Base-by-base conservation (phyloP, 768 basidiomycete genomes). In the Kwoniella dejecticola region DNA sequence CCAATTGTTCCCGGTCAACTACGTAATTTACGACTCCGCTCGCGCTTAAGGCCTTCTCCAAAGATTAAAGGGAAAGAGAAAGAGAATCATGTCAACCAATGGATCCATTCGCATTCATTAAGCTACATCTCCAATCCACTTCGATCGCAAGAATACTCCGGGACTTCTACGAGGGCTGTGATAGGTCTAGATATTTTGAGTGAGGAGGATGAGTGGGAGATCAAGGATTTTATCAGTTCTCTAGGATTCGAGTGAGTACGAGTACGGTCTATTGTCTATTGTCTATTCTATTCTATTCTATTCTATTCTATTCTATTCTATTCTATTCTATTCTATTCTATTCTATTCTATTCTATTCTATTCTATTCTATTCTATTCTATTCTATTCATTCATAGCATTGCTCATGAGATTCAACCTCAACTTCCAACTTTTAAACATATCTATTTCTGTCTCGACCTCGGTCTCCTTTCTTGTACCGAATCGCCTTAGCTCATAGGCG, bases 161-260 rank as follows among this genome's bases (percentile, higher is more conserved):
- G 67, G 24, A 61, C 64, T 42, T 53, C 44, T 26, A 67, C 70
- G 15, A 40, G 69, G 19, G 68, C 68, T 30, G 58, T 64, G 41
- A 53, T 72, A 8, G 62, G 52, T n/a, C 19, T 72, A 8, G 66
- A 69, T 21, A 52, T 72, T 23, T 57, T 46, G 1, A 62, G 67
- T 2, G 11, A 36, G 36, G 33, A 31, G n/a, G 46, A 40, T 24
- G 17, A 42, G 17, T 36, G 36, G 24, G 68, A 70, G 7, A 60
- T 70, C 8, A 53, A 69, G 52, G 64, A 45, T 6, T 75, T 72
- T 47, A 57, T 72, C 3, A 33, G 52, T 21, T 27, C 45, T 12
- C 26, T 75, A 23, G 73, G 69, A 30, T 70, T 75, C 42, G 53
- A 45, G 73, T 72, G 60, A 62, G 71, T 74, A n/a, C n/a, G n/a